Evolutionary conservation across 2,329 filamentous ascomycete genomes (phyloP).

Genomic region (Penicillium fuscoglaucum): DNA sequence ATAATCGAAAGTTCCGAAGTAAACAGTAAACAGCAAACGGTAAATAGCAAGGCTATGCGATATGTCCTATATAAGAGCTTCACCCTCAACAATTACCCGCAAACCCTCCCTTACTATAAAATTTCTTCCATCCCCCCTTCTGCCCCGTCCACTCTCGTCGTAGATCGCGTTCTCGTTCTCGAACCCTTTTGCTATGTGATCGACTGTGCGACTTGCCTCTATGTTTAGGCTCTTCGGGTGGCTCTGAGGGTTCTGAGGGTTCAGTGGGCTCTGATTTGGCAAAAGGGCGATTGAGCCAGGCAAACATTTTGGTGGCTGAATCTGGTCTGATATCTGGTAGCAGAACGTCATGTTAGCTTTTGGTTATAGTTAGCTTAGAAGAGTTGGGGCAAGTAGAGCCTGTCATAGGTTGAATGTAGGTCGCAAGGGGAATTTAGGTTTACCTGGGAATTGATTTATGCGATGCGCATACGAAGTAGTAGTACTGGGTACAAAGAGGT

Average conservation of each 20-base stretch:
- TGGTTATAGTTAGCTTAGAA: background rate
- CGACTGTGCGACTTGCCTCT: background rate
- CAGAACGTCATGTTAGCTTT: background rate
- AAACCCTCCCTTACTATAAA: background rate
- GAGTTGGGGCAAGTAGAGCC: background rate
- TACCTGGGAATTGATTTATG: background rate
- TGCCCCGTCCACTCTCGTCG: constrained; percentile 2
- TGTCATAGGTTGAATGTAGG: background rate
- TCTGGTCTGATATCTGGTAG: background rate
- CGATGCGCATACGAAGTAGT: background rate
- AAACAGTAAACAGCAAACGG: background rate
- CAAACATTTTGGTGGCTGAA: background rate
- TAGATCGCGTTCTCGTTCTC: constrained; percentile 5
- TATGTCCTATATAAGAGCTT: background rate
- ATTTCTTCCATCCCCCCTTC: constrained; percentile 6
- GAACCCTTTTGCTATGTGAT: constrained; percentile 5
- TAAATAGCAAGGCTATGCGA: background rate
- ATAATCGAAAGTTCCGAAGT: too few species aligned
- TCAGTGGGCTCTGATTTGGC: background rate
- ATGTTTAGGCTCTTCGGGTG: background rate
- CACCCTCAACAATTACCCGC: background rate
- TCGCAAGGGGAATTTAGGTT: background rate
- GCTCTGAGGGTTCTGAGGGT: background rate
- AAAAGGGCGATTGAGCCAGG: background rate
- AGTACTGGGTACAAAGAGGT: background rate